Evolutionary conservation across 2,329 filamentous ascomycete species (phyloP).

Genomic region (Fusarium torulosum): DNA sequence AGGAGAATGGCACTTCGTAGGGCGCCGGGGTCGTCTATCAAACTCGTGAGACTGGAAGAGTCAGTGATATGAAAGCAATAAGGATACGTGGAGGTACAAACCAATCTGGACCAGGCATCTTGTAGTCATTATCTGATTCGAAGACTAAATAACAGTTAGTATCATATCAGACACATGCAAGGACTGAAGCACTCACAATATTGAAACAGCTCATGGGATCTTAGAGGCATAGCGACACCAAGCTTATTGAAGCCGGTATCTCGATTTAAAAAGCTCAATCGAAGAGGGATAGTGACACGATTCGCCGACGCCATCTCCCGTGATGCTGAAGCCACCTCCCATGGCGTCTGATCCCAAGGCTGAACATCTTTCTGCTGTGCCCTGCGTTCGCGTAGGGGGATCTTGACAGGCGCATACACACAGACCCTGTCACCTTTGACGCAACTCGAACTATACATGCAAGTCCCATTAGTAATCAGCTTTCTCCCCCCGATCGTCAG

Average conservation of each 20-base stretch:
- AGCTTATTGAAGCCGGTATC: conserved; percentile 15
- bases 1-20: conserved; percentile 15
- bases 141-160: conserved; percentile 4
- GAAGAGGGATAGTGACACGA: not conserved
- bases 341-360: conserved; percentile 21
- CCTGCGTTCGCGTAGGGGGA: conserved; percentile 13
- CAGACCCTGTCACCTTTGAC: conserved; percentile 11
- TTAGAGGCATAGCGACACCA: conserved; percentile 16
- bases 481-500: too few relatives aligned
- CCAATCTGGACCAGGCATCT: not conserved
- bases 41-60: not conserved
- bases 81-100: not conserved
- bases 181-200: conserved; percentile 2
- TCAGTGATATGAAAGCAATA: not conserved
- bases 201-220: conserved; percentile 25
- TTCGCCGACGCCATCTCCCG: not conserved
- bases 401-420: not conserved
- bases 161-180: fast-evolving
- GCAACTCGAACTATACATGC: not conserved
- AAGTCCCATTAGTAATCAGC: not conserved
- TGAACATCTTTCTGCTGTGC: conserved; percentile 19
- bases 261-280: not conserved
- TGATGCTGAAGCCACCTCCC: not conserved
- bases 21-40: not conserved
- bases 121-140: not conserved